A percentile compares a stretch with the other conserved stretches of the same genome.
phyloP scores from a whole-genome alignment of 495 filamentous ascomycete genomes.

The Trichoderma orchidacearum region DNA sequence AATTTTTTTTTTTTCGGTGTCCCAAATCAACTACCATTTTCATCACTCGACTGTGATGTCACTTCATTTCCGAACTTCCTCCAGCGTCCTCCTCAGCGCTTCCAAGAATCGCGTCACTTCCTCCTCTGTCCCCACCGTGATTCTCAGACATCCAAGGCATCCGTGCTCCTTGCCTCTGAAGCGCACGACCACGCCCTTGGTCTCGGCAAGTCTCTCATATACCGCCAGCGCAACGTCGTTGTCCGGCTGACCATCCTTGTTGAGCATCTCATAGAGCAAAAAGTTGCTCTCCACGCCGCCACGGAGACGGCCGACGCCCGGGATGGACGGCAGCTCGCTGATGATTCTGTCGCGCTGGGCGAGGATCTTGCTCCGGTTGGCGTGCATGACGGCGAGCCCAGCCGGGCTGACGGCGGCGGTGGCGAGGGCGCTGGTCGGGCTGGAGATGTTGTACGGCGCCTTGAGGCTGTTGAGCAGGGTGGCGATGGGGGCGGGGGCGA shows the following conservation, averaged over 20 bases:
- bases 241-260: conserved; percentile 56
- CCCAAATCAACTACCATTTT: not conserved
- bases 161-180: conserved; percentile 88
- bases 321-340: conserved; percentile 55
- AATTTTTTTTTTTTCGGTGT: not conserved
- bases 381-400: conserved; percentile 58
- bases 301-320: conserved; percentile 65
- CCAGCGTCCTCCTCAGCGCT: conserved; percentile 49
- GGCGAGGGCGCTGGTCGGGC: conserved; percentile 72
- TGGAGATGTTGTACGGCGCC: conserved; percentile 89
- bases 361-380: conserved; percentile 52
- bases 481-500: conserved; percentile 45
- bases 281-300: conserved; percentile 82
- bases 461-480: conserved; percentile 76
- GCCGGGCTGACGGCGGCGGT: conserved; percentile 48
- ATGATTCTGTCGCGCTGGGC: conserved; percentile 66
- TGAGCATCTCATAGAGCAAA: conserved; percentile 73
- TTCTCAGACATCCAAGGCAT: conserved; percentile 74
- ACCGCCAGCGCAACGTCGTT: conserved; percentile 64
- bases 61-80: conserved; percentile 4
- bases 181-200: conserved; percentile 77
- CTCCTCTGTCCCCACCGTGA: conserved; percentile 82
- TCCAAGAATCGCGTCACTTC: conserved; percentile 69
- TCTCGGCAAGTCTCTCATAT: conserved; percentile 78
- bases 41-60: too few species aligned